Evolutionary conservation across 345 rosid genomes (phyloP), one percentile per base, ranked within the genome.

Genomic region (Rhodamnia argentea): DNA sequence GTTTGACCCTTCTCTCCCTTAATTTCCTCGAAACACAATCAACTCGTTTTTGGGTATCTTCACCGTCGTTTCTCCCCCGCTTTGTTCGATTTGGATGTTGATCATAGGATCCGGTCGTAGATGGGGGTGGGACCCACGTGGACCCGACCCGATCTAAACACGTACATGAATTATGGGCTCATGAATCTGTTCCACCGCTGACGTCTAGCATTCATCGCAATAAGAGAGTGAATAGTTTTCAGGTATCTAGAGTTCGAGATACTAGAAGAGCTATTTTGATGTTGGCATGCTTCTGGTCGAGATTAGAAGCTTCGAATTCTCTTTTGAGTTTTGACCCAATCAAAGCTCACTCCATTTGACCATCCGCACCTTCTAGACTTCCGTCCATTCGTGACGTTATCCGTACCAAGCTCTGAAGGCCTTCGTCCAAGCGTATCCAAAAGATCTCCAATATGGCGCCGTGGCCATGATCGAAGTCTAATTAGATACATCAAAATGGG

Each of bases 201-300:
- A 10, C 2, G 2, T 60, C 6, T 3, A 60, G 70, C 70, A 13
- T n/a, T 59, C 27, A 22, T 3, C 23, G 10, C 1, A 13, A 57
- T 3, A n/a, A 23, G 27, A 57, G 27, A 10, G 0, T 0, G n/a
- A 57, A 24, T 37, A 37, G 40, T 37, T 37, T 37, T 37, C 40
- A 37, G 40, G 3, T 37, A 37, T 37, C 40, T 37, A 3, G 40
- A 37, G 40, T 37, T 37, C 40, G 40, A 37, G 40, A 37, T 57
- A 0, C 64, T 0, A 59, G 64, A 59, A 59, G 1, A 3, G 64
- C 5, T 1, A 14, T 58, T 27, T 2, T 3, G 8, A n/a, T 4
- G 7, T 0, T 1, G 6, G 29, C 13, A 29, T 15, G 2, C 4
- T 5, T 4, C 62, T 58, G 29, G 62, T 58, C 13, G 29, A 60